These are phyloP conservation scores for Fusarium torulosum DNA, from an alignment of 2,329 filamentous ascomycete species.

Conservation along the genomic window DNA sequence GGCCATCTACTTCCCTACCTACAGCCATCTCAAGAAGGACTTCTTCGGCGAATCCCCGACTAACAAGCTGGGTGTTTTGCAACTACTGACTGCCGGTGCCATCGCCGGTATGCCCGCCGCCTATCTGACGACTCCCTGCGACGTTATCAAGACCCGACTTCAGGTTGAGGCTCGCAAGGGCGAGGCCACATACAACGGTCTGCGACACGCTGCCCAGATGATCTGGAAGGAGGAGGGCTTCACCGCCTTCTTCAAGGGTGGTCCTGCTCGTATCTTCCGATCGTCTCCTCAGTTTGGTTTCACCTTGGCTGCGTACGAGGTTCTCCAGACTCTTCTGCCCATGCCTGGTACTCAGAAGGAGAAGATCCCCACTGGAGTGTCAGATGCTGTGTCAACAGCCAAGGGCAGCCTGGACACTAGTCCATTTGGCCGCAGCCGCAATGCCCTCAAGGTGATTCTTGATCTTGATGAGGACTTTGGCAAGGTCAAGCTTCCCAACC, in stretches of 20 bases:
- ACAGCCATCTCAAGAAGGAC: constrained; percentile 93
- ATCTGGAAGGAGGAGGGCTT: constrained; percentile 94
- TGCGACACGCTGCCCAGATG: constrained; percentile 86
- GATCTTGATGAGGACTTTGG: constrained; percentile 96
- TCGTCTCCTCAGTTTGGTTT: constrained; percentile 98
- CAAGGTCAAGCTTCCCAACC: constrained; percentile 71
- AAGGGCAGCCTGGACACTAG: constrained; percentile 56
- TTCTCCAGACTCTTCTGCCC: constrained; percentile 84
- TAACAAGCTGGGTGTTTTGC: constrained; percentile 89
- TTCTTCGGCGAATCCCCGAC: constrained; percentile 89
- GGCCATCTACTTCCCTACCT: constrained; percentile 98
- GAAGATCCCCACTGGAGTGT: constrained; percentile 67
- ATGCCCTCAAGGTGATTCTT: constrained; percentile 94
- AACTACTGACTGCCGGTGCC: constrained; percentile 93
- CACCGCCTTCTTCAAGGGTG: constrained; percentile 98
- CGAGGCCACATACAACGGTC: constrained; percentile 86
- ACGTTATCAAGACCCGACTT: constrained; percentile 98
- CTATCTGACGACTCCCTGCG: constrained; percentile 96
- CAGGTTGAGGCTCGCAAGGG: constrained; percentile 98
- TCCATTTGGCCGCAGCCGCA: constrained; percentile 75
- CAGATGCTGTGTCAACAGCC: constrained; percentile 69
- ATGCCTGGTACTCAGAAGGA: constrained; percentile 72
- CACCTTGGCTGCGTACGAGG: constrained; percentile 94
- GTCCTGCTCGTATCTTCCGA: constrained; percentile 92
- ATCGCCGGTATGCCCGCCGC: constrained; percentile 93